Evolutionary conservation across 768 basidiomycete genomes (phyloP), one percentile per base, ranked within the genome.

Genomic region (Podaxis rugospora): DNA sequence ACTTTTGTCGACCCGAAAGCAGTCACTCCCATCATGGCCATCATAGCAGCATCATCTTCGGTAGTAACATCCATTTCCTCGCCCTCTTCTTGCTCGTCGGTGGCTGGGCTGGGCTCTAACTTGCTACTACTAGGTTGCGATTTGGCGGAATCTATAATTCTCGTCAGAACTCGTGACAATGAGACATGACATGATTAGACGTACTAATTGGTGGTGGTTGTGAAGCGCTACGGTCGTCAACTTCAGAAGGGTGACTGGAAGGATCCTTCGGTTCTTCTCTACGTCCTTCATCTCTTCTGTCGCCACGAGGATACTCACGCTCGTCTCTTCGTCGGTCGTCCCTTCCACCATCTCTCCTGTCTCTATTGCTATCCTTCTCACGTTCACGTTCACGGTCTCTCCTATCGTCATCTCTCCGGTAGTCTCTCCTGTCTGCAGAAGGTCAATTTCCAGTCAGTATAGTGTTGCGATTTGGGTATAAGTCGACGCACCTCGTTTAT

Each of bases 1-100:
- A 92, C 95, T 80, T 98, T 97, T 0, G 96, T 96, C 0, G 86
- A 80, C 9, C 90, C 93, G 70, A 98, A 98, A 9, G 93, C 92
- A 50, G 74, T 68, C 67, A 98, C 75, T 44, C 96, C 95, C 92
- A 98, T 96, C 80, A 85, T 82, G 39, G 88, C 84, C 83, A 90
- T 91, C 87, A 97, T 93, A 57, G 84, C 87, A 51, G 83, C 83
- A 23, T 91, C 90, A 42, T 90, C 90, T 13, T 84, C 87, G 60
- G 80, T 82, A 28, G 75, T 78, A 23, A 76, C 83, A 61, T 87
- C 86, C 67, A 77, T 77, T 36, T 76, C 78, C 62, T 83, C 84
- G 2, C 79, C 83, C 47, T 80, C 79, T 66, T 76, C 75, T 37
- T 67, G 65, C 28, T 65, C 67, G 40, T 73, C 70, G 13, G 73